phyloP scores from a whole-genome alignment of 2,329 filamentous ascomycete species.

The Fusarium abutilonis region DNA sequence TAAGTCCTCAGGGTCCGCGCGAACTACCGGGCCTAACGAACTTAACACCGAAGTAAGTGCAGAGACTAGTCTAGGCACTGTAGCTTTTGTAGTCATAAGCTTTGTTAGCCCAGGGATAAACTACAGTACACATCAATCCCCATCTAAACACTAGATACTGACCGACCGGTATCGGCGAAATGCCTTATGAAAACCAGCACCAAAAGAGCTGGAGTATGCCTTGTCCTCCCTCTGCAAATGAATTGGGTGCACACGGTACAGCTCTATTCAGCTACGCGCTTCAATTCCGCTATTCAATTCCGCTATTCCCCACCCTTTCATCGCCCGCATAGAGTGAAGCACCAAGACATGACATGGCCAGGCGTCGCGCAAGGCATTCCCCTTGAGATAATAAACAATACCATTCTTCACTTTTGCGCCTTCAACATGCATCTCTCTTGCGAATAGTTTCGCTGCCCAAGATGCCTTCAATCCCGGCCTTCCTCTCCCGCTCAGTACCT shows the following conservation, averaged over 20 bases:
- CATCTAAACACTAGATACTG: too few species aligned
- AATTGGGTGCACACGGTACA: too few species aligned
- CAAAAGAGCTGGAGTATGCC: not conserved
- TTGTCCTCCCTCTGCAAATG: not conserved
- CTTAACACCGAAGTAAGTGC: too few species aligned
- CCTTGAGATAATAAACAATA: not conserved
- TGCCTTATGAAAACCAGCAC: not conserved
- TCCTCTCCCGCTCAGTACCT: not conserved
- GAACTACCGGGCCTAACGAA: too few species aligned
- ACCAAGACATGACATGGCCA: not conserved
- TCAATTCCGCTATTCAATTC: slow-evolving; percentile 18
- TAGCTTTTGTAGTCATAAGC: too few species aligned
- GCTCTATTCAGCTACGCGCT: slow-evolving; percentile 1
- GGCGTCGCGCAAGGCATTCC: not conserved
- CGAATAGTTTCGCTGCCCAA: not conserved
- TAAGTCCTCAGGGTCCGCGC: slow-evolving; percentile 4
- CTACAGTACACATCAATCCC: too few species aligned
- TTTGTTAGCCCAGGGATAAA: too few species aligned
- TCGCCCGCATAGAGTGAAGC: slow-evolving; percentile 9
- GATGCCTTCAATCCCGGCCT: slow-evolving; percentile 5
- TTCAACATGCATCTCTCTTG: not conserved
- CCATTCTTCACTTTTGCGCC: not conserved
- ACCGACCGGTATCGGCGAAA: not conserved
- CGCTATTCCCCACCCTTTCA: slow-evolving; percentile 1
- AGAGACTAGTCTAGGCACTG: too few species aligned